Conservation (phyloP, 257 asterid genomes). For the Salvia miltiorrhiza region DNA sequence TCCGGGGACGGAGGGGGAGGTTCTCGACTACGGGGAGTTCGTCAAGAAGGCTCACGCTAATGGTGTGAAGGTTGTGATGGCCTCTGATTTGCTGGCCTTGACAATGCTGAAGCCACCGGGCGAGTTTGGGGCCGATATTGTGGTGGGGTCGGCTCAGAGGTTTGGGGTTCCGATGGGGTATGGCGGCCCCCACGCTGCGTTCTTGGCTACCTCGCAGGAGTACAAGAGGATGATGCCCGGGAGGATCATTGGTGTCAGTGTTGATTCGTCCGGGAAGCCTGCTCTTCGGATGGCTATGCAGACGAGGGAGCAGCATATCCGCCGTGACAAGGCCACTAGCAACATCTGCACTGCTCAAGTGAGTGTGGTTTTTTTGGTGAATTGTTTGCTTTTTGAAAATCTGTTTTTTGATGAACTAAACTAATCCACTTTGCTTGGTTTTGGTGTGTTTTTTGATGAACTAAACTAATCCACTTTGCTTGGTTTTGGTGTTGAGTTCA, state of each 20-base stretch:
- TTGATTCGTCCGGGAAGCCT: conserved; percentile 90
- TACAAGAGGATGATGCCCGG: conserved; percentile 99
- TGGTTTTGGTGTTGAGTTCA: too few relatives aligned
- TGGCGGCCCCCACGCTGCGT: conserved; percentile 99
- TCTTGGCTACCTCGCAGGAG: conserved; percentile 98
- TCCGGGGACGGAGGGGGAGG: conserved; percentile 97
- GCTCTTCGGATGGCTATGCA: conserved; percentile 99
- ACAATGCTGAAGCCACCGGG: conserved; percentile 95
- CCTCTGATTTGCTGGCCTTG: conserved; percentile 86
- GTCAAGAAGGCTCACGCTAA: conserved; percentile 83
- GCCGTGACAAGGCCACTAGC: conserved; percentile 98
- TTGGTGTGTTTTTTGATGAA: too few relatives aligned
- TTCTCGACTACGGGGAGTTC: conserved; percentile 81
- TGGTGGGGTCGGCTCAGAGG: conserved; percentile 96
- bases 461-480: too few relatives aligned
- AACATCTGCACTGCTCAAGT: conserved; percentile 99
- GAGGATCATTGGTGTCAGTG: conserved; percentile 93
- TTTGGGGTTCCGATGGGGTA: conserved; percentile 99
- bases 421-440: too few relatives aligned
- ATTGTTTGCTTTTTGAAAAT: too few relatives aligned
- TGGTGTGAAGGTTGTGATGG: conserved; percentile 99
- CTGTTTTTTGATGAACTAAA: too few relatives aligned
- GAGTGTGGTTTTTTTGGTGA: neutral
- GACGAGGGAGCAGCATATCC: conserved; percentile 98
- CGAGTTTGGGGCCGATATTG: conserved; percentile 92